A percentile compares a stretch with the other conserved stretches of the same genome.
These are phyloP conservation scores for Nannochloropsis gaditana DNA, from an alignment of 108 stramenopile genomes.

Conservation along the genomic window DNA sequence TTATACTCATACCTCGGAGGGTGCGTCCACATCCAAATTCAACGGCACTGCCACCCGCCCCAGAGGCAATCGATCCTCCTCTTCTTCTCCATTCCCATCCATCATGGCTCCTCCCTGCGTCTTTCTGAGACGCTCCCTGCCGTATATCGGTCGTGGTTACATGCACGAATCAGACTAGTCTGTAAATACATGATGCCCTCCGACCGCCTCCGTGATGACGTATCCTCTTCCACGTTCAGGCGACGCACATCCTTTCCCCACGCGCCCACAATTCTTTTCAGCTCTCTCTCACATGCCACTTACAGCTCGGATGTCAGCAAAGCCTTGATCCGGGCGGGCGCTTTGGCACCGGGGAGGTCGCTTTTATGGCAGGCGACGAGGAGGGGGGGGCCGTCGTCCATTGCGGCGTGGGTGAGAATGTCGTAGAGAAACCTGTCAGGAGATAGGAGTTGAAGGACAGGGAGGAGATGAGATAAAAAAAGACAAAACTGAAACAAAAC, in stretches of 20 bases:
- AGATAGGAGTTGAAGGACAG: neutral
- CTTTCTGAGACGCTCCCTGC: neutral
- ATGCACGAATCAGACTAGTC: neutral
- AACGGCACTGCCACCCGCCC: neutral
- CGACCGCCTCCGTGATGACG: too few relatives aligned
- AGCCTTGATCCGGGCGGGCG: neutral
- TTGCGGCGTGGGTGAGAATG: neutral
- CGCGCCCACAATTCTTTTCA: too few relatives aligned
- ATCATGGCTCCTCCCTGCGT: slow-evolving; percentile 4
- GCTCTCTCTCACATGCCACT: neutral
- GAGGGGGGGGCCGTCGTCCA: neutral
- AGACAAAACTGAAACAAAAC: neutral
- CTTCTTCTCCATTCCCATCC: neutral
- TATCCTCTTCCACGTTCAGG: too few relatives aligned
- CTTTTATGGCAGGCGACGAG: slow-evolving; percentile 11
- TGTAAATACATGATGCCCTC: too few relatives aligned
- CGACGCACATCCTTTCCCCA: too few relatives aligned
- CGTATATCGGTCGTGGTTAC: neutral
- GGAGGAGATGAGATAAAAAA: neutral
- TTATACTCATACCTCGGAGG: neutral
- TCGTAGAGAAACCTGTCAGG: neutral
- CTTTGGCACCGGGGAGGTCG: slow-evolving; percentile 13
- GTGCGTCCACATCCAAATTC: neutral
- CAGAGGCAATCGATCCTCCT: neutral
- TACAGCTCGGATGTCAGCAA: neutral